Percentiles rank a stretch among this genome's conserved stretches.
Evolutionary conservation across 805 yeast species (phyloP).

Genomic region (Ogataea thermomethanolica): DNA sequence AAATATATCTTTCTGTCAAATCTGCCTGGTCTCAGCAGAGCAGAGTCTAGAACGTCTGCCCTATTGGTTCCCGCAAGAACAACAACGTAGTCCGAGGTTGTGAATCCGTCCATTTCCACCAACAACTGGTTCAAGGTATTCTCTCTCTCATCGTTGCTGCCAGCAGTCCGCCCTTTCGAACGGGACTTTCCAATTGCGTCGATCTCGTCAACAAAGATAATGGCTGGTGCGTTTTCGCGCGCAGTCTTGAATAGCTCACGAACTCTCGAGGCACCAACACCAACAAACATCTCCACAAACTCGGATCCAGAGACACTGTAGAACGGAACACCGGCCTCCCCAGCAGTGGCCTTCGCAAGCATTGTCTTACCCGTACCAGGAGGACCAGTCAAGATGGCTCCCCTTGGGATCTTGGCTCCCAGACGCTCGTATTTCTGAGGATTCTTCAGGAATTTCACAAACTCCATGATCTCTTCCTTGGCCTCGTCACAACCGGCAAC

Average conservation of each 20-base stretch:
- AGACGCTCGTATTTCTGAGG: constrained; percentile 80
- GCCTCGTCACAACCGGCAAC: constrained; percentile 97
- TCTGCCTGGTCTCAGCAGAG: constrained; percentile 90
- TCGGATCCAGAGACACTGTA: constrained; percentile 90
- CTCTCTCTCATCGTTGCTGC: constrained; percentile 90
- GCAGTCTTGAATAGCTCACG: constrained; percentile 91
- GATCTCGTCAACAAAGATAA: constrained; percentile 89
- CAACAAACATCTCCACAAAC: constrained; percentile 95
- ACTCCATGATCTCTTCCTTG: constrained; percentile 92
- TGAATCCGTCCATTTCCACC: constrained; percentile 96
- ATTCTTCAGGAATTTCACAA: constrained; percentile 81
- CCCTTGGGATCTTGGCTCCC: constrained; percentile 94
- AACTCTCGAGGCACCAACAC: constrained; percentile 94
- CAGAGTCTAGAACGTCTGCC: constrained; percentile 86
- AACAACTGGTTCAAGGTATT: constrained; percentile 86
- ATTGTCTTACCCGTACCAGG: constrained; percentile 97
- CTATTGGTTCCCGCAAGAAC: constrained; percentile 95
- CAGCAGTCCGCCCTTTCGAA: constrained; percentile 67
- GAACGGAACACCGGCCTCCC: constrained; percentile 94
- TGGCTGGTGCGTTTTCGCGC: constrained; percentile 84
- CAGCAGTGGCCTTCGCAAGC: constrained; percentile 92
- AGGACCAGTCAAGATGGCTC: constrained; percentile 91
- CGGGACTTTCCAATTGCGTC: constrained; percentile 93
- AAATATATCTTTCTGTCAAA: constrained; percentile 86
- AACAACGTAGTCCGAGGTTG: constrained; percentile 83